Evolutionary conservation across 768 basidiomycete genomes (phyloP), one percentile per base, ranked within the genome.

Genomic region (Psilocybe cubensis): DNA sequence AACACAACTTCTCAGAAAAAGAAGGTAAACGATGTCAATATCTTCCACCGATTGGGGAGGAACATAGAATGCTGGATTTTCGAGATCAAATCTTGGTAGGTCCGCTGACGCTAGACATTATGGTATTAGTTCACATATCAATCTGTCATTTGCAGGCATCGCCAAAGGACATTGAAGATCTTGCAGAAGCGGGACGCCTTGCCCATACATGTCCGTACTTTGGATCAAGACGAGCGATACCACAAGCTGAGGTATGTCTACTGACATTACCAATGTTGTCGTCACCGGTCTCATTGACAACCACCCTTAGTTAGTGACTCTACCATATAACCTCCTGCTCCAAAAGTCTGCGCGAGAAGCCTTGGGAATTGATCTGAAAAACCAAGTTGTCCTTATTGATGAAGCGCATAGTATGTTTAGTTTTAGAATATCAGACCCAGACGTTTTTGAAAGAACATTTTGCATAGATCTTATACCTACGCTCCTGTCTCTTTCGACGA

Each of bases 91-190:
- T 96, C 25, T 74, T 97, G 65, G 95, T 90, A 66, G 52, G 79
- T 72, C n/a, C 8, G 35, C 14, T 14, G 20, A 33, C 33, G n/a
- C 51, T 9, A 2, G 23, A 38, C 17, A 6, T n/a, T 17, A n/a
- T 12, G 5, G n/a, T 25, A 12, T 8, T 14, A 25, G 7, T 10
- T n/a, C 3, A 45, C 3, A n/a, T 40, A 43, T 52, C 23, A 49
- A 52, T n/a, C 12, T 18, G 11, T 7, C 7, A n/a, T 14, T n/a
- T 18, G 18, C 55, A 96, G 95, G 92, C 95, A 0, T 80, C 83
- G 1, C 92, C 95, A 0, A 93, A 92, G 68, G 96, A 97, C 61
- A 97, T 99, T 4, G 96, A 98, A 69, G 96, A 98, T 62, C 82
- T 98, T 14, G 91, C 92, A 6, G 70, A 70, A 7, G 74, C 86